These are phyloP conservation scores for Trichoderma atrobrunneum DNA, from an alignment of 2,329 filamentous ascomycete species.

Conservation along the genomic window DNA sequence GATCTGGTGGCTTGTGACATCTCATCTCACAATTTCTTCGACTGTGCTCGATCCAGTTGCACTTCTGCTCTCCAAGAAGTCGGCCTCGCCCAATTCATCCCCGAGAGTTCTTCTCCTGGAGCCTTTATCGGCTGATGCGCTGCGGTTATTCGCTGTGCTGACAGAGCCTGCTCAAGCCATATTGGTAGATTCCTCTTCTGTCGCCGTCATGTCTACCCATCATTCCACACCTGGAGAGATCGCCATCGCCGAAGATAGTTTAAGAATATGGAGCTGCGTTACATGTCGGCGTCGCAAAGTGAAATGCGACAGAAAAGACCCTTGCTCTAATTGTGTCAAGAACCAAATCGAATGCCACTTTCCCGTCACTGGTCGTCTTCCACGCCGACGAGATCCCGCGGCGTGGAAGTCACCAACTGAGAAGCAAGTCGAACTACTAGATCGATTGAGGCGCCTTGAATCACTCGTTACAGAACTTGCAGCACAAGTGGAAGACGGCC, in stretches of 20 bases:
- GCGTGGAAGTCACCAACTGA: background rate
- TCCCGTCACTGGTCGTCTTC: background rate
- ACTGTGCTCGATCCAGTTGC: background rate
- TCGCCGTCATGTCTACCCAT: background rate
- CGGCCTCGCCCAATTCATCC: background rate
- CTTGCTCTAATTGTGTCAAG: background rate
- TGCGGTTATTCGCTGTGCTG: background rate
- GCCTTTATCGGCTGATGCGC: background rate
- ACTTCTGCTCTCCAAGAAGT: background rate
- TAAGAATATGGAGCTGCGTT: background rate
- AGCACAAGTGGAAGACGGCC: slow-evolving; percentile 7
- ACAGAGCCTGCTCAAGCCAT: background rate
- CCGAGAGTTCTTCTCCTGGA: background rate
- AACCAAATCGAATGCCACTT: background rate
- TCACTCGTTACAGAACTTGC: slow-evolving; percentile 26
- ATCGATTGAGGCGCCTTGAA: slow-evolving; percentile 28
- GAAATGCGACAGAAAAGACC: background rate
- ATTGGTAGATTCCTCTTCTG: background rate
- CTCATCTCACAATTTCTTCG: background rate
- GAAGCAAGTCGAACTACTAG: background rate
- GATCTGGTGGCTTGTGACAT: background rate
- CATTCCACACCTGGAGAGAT: background rate
- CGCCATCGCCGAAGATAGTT: background rate
- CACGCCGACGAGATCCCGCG: background rate
- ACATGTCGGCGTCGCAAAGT: background rate